Percentiles rank a stretch among this genome's conserved stretches.
Evolutionary conservation across 78 protist genomes (phyloP).

Genomic region (Fonticula alba): DNA sequence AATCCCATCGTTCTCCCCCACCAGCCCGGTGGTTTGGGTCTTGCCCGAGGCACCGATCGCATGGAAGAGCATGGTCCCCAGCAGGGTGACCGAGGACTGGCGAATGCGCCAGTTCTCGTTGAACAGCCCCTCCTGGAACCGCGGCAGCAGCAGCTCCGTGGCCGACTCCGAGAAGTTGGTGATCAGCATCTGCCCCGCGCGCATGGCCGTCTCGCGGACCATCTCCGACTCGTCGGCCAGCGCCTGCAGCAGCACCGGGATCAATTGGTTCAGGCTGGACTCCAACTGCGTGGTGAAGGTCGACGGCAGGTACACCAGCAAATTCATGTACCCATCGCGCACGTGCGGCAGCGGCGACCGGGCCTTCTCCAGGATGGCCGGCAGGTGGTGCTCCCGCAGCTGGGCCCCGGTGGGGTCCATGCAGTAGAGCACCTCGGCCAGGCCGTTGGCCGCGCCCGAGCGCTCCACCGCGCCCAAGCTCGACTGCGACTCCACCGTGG

Average conservation of each 20-base stretch:
- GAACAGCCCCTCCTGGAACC: conserved; percentile 41
- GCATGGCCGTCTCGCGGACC: conserved; percentile 60
- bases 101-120: conserved; percentile 72
- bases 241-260: conserved; percentile 30
- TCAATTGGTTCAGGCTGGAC: conserved; percentile 12
- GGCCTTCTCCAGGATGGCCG: conserved; percentile 30
- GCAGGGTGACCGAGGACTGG: conserved; percentile 44
- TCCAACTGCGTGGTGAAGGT: conserved; percentile 31
- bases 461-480: conserved; percentile 64
- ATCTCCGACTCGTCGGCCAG: conserved; percentile 59
- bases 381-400: conserved; percentile 32
- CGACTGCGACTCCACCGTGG: conserved; percentile 22
- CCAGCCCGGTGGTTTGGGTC: background rate
- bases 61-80: conserved; percentile 58
- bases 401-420: conserved; percentile 9
- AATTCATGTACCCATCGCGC: conserved; percentile 37
- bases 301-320: conserved; percentile 23
- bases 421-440: conserved; percentile 9
- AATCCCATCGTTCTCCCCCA: conserved; percentile 9
- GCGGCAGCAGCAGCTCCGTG: conserved; percentile 49
- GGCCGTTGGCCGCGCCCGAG: conserved; percentile 66
- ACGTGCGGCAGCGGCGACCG: background rate
- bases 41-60: conserved; percentile 15
- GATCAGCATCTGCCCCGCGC: conserved; percentile 59
- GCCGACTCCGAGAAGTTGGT: conserved; percentile 27